A percentile compares a stretch with the other conserved stretches of the same genome.
These are phyloP conservation scores for Trametes elegans DNA, from an alignment of 768 basidiomycete genomes.

Conservation along the genomic window DNA sequence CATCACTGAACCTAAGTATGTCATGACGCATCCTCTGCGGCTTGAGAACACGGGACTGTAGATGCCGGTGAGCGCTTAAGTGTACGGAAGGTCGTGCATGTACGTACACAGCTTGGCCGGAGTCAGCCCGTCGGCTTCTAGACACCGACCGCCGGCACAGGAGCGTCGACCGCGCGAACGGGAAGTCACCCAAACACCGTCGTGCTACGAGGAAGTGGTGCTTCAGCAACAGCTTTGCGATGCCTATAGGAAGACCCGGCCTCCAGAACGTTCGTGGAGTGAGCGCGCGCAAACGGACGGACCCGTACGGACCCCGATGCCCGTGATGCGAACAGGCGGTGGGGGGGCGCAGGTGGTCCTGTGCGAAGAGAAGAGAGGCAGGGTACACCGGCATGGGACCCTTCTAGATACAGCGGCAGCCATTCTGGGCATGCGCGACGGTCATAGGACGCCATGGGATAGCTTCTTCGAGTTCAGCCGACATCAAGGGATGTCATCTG, in stretches of 20 bases:
- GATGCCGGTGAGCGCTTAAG: too few relatives aligned
- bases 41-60: too few relatives aligned
- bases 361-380: not conserved
- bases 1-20: too few relatives aligned
- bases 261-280: not conserved
- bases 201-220: not conserved
- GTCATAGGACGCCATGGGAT: not conserved
- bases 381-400: slow-evolving; percentile 3
- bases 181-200: not conserved
- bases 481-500: slow-evolving; percentile 7
- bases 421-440: not conserved
- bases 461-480: not conserved
- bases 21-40: too few relatives aligned
- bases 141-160: not conserved
- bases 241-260: not conserved
- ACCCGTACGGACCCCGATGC: not conserved
- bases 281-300: not conserved
- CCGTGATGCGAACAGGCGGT: not conserved
- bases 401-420: slow-evolving; percentile 1
- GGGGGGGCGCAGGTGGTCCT: not conserved
- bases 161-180: not conserved
- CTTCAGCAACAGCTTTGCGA: not conserved
- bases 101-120: not conserved
- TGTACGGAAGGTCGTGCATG: too few relatives aligned
- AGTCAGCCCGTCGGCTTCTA: not conserved